Evolutionary conservation across 2,329 filamentous ascomycete genomes (phyloP), one percentile per base, ranked within the genome.

Genomic region (Ilyonectria mors-panacis): DNA sequence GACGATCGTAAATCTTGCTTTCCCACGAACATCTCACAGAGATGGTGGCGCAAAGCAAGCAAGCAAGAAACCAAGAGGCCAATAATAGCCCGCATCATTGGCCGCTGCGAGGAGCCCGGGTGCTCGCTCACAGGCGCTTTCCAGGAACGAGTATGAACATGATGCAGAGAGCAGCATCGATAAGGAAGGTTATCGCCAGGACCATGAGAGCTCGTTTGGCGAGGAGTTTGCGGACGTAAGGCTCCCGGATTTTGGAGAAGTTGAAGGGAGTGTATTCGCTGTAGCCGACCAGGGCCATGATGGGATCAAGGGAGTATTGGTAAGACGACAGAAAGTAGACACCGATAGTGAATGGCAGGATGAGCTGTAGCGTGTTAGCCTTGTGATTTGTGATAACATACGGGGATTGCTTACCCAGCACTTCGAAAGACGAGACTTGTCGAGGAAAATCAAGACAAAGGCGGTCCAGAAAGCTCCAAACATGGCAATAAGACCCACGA

Each of bases 231-330:
- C 94, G 92, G 62, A 99, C 93, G 78, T 96, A 99, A 0, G 94
- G 93, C 81, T 99, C 96, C 62, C 93, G 90, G 70, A 98, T 94
- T 45, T 90, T 89, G 26, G 93, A 92, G 84, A 97, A 98, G 81
- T 91, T 93, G 86, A 98, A 95, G 57, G 97, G 94, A 0, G 95
- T 98, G 83, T 98, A 98, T 84, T 99, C 97, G 84, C 95, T 98
- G 80, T 91, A 92, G 39, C 95, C 95, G n/a, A 93, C 80, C 21
- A 98, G 87, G 5, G 94, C 96, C 80, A 98, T 90, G 69, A 97
- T 85, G 0, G 97, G 95, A 76, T 99, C 96, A 58, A 99, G 89
- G 71, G 94, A 94, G 83, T 98, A 99, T 80, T 98, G 95, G 77
- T 98, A 97, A 2, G 95, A 96, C 30, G 92, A 89, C 37, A 97